A percentile compares a stretch with the other conserved stretches of the same genome.
Conservation (phyloP, 2,329 filamentous ascomycete genomes). For the Colletotrichum sp. region DNA sequence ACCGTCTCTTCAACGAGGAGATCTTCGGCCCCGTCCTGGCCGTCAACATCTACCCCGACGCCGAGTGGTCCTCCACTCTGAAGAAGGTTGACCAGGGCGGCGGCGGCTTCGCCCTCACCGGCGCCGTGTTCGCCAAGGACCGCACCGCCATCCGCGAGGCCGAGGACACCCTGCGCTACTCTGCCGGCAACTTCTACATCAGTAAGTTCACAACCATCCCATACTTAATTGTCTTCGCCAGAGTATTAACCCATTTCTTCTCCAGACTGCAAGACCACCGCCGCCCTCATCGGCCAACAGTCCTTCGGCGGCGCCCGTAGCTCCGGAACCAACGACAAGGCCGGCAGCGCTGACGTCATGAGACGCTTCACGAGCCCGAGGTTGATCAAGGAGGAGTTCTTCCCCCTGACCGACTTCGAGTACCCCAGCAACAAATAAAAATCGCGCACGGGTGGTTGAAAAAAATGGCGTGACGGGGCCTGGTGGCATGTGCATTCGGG, state of each 20-base stretch:
- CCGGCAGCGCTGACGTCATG: conserved; percentile 54
- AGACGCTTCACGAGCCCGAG: conserved; percentile 56
- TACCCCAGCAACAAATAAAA: conserved; percentile 53
- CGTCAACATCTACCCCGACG: conserved; percentile 48
- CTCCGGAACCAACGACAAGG: conserved; percentile 62
- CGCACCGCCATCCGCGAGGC: conserved; percentile 52
- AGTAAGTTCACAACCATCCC: conserved; percentile 30
- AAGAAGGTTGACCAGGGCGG: conserved; percentile 44
- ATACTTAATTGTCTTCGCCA: rapidly evolving
- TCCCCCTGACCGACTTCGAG: conserved; percentile 32
- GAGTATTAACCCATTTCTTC: not conserved
- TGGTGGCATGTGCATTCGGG: not conserved
- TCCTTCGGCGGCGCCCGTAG: conserved; percentile 58
- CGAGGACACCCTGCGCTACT: conserved; percentile 54
- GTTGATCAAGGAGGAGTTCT: conserved; percentile 57
- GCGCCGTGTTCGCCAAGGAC: conserved; percentile 54
- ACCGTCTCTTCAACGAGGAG: conserved; percentile 52
- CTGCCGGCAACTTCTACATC: conserved; percentile 63
- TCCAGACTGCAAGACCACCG: conserved; percentile 58
- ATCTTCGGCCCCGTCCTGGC: conserved; percentile 51
- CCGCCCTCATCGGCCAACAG: conserved; percentile 60
- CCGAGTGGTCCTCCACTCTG: conserved; percentile 38
- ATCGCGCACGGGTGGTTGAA: not conserved
- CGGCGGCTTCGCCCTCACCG: conserved; percentile 51
- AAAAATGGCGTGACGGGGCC: not conserved